Evolutionary conservation across 108 stramenopile species (phyloP), one percentile per base, ranked within the genome.

Genomic region (Cyclotella baltica): DNA sequence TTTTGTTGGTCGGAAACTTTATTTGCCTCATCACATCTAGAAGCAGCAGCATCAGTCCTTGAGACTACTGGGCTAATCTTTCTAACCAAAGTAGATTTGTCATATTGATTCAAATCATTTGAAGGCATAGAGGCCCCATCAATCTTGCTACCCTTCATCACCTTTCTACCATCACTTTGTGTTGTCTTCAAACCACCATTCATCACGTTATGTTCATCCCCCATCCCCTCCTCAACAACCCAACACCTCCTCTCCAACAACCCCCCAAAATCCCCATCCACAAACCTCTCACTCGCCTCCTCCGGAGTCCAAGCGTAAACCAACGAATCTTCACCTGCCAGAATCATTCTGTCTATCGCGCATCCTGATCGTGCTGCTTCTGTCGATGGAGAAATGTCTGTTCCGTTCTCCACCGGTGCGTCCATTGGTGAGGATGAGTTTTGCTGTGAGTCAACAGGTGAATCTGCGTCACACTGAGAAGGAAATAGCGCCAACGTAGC

Each of bases 271-370:
- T 81, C 73, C 20, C 70, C 52, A 70, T 81, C 28, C 13, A 62
- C 40, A 50, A 75, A 81, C 15, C 20, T n/a, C 36, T 34, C 6
- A 18, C 52, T 27, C 22, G 80, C 70, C 56, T 83, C 82, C 72
- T 83, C 82, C 11, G 82, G 82, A 6, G 82, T 83, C 82, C 82
- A 83, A 3, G 78, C 82, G 31, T 75, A 74, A 11, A 74, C 77
- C 73, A 83, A 34, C 23, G 64, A 53, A 2, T 56, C 67, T 75
- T 83, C 82, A 18, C 82, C 82, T 3, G 74, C 72, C 9, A 78
- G 50, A 37, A 83, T 73, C 82, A 83, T 79, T 28, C 82, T 65
- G 62, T 83, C 82, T 50, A 83, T 77, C 15, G 31, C 40, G 11
- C 51, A 56, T 22, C 71, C 78, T 23, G 65, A 40, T 38, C 79